A percentile compares a stretch with the other conserved stretches of the same genome.
Conservation (phyloP, 176 grass and related monocot genomes). For the Thalia dealbata region DNA sequence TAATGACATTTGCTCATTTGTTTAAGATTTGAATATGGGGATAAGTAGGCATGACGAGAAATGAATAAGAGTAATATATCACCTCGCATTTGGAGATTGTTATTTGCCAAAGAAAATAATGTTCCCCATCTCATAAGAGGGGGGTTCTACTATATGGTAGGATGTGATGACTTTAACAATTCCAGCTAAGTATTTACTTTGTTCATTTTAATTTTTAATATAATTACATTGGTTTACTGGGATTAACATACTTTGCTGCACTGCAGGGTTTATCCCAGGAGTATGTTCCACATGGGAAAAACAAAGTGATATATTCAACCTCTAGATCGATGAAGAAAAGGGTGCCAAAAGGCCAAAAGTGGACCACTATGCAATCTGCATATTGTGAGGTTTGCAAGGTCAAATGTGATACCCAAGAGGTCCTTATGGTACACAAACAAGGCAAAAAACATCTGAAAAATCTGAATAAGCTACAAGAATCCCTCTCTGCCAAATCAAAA, state of each 20-base stretch:
- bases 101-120: not conserved
- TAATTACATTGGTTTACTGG: not conserved
- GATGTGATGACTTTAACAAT: not conserved
- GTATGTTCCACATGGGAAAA: constrained; percentile 32
- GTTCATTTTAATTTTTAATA: not conserved
- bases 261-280: not conserved
- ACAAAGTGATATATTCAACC: constrained; percentile 26
- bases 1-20: not conserved
- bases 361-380: constrained; percentile 33
- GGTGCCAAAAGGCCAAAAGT: constrained; percentile 7
- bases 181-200: not conserved
- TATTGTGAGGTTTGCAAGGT: constrained; percentile 70
- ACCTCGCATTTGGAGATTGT: too few species aligned
- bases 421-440: constrained; percentile 52
- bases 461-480: constrained; percentile 54
- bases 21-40: too few species aligned
- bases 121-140: too few species aligned
- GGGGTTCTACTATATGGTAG: not conserved
- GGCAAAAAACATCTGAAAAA: constrained; percentile 87
- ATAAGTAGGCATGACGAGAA: too few species aligned
- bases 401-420: constrained; percentile 44
- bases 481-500: constrained; percentile 27
- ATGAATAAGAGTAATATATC: too few species aligned
- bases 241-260: not conserved
- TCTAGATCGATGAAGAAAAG: constrained; percentile 15